Evolutionary conservation across 306 rosid species (phyloP).

Genomic region (Acacia melanoxylon): DNA sequence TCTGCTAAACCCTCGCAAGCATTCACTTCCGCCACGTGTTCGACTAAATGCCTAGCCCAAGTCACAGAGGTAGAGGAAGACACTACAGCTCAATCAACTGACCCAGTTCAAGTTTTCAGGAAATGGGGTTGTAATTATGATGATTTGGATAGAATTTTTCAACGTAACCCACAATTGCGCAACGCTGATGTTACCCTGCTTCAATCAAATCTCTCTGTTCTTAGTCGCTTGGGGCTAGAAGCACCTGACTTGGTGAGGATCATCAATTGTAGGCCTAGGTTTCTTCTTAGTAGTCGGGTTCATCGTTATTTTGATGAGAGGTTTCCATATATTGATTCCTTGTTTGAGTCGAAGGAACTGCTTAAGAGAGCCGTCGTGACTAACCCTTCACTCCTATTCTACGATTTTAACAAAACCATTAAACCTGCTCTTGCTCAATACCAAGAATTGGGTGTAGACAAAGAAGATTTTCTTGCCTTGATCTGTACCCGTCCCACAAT

Average conservation of each 20-base stretch:
- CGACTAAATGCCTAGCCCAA: constrained; percentile 48
- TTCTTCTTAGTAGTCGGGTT: constrained; percentile 47
- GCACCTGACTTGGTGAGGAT: constrained; percentile 64
- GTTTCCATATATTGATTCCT: constrained; percentile 46
- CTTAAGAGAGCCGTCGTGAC: constrained; percentile 64
- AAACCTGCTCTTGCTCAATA: constrained; percentile 48
- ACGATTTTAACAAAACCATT: constrained; percentile 38
- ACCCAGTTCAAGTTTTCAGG: constrained; percentile 46
- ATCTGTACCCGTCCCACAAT: constrained; percentile 61
- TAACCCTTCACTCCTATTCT: constrained; percentile 67
- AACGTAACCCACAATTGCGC: constrained; percentile 45
- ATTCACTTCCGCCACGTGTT: constrained; percentile 51
- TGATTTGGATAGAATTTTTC: constrained; percentile 46
- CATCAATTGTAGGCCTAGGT: constrained; percentile 58
- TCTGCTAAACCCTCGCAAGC: constrained; percentile 9
- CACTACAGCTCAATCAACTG: background rate
- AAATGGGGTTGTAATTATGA: constrained; percentile 71
- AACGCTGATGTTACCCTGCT: constrained; percentile 40
- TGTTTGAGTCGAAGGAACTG: constrained; percentile 64
- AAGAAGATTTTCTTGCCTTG: constrained; percentile 59
- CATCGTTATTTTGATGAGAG: constrained; percentile 49
- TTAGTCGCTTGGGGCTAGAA: constrained; percentile 52
- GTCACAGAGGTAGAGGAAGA: constrained; percentile 26
- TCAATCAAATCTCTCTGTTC: constrained; percentile 49
- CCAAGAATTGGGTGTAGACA: constrained; percentile 57